Base-by-base conservation (phyloP, 2,329 filamentous ascomycete species). In the Venturia effusa region DNA sequence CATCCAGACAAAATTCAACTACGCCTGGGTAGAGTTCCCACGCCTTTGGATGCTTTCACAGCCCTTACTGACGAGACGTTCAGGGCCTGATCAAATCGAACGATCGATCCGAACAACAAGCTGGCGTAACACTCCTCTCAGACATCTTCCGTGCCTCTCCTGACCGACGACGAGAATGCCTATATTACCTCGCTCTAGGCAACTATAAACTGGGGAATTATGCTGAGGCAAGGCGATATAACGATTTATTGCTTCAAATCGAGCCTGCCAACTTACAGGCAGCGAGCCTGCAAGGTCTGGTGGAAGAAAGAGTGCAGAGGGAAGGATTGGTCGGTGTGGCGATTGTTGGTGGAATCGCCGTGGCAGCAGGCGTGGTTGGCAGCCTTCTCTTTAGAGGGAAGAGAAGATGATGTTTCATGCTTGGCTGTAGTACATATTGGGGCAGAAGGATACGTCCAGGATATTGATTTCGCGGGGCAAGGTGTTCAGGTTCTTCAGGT, bases 131-230 rank as follows among this genome's bases (percentile, higher is more conserved):
- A 68, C 85, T 97, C 40, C 88, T 97, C 65, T 92, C 91, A 70
- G 93, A 97, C 70, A 99, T 99, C 78, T 99, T 97, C 83, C 91
- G 93, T 74, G 87, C 88, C 65, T 89, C 91, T 41, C 92, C 91
- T 68, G 94, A 97, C 77, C 90, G 94, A 70, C 88, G 94, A 73
- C 88, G 94, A 72, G 94, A 99, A 83, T 99, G 94, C 74, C 89
- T 99, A 66, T 99, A 97, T 81, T 99, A 99, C 78, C 87, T 99
- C 63, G 94, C 91, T 32, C 84, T 99, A 39, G 94, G 94, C 67
- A 96, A 97, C 81, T 97, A 93, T 84, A 97, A 97, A 81, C 85
- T 99, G 59, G 93, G 92, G 67, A 97, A 97, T 82, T 99, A 97
- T 76, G 92, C 88, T 66, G 94, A 99, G 74, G 93, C 93, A 66